phyloP scores from a whole-genome alignment of 768 basidiomycete genomes.

The Kwoniella sp. region DNA sequence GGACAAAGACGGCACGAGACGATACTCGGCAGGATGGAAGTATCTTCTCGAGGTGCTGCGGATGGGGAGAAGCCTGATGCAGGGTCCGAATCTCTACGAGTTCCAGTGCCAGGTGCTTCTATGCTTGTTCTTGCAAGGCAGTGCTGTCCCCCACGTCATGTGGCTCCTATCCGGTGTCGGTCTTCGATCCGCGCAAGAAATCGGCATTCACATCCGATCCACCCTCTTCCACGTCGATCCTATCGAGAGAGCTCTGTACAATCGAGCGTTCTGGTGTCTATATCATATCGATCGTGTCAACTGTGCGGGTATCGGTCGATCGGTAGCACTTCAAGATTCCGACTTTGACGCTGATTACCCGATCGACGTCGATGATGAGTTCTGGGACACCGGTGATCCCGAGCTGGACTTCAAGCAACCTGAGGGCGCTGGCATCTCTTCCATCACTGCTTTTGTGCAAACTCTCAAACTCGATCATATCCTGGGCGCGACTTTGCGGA shows the following conservation, averaged over 20 bases:
- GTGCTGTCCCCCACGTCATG: conserved; percentile 45
- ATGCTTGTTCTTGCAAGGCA: conserved; percentile 49
- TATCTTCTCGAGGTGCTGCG: conserved; percentile 68
- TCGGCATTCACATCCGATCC: conserved; percentile 72
- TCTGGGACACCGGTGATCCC: conserved; percentile 67
- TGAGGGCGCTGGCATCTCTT: conserved; percentile 50
- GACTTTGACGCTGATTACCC: conserved; percentile 75
- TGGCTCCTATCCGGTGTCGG: conserved; percentile 72
- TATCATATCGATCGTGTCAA: conserved; percentile 56
- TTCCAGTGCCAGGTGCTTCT: conserved; percentile 66
- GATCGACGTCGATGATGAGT: conserved; percentile 78
- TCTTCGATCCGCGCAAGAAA: conserved; percentile 73
- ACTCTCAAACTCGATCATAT: conserved; percentile 66
- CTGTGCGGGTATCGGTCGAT: conserved; percentile 65
- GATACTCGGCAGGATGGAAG: conserved; percentile 53
- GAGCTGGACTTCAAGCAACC: conserved; percentile 69
- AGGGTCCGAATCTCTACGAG: conserved; percentile 67
- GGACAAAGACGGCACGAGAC: conserved; percentile 38
- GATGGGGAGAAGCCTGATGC: conserved; percentile 64
- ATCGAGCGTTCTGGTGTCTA: conserved; percentile 72
- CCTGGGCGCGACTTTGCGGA: conserved; percentile 64
- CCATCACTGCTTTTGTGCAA: conserved; percentile 64
- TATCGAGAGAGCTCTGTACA: conserved; percentile 72
- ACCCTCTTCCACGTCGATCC: conserved; percentile 49
- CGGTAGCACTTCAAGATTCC: conserved; percentile 68